phyloP scores from a whole-genome alignment of 495 filamentous ascomycete species.

The Ascodesmis nigricans region DNA sequence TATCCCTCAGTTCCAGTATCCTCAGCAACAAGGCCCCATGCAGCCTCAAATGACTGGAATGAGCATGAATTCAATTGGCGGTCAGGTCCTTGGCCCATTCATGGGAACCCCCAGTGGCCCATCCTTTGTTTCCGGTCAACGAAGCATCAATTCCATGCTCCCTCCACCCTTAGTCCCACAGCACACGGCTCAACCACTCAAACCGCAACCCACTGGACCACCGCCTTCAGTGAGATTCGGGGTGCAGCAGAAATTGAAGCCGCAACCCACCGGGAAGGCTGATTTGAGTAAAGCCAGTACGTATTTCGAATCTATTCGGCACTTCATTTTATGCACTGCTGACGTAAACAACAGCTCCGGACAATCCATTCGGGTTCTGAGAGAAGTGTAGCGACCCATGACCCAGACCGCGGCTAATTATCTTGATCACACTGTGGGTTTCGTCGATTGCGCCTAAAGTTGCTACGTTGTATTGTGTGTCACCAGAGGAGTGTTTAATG shows the following conservation, averaged over 20 bases:
- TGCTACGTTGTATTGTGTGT: too few relatives aligned
- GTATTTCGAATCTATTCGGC: constrained; percentile 25
- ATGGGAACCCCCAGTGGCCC: too few relatives aligned
- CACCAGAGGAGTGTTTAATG: too few relatives aligned
- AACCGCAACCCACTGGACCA: constrained; percentile 85
- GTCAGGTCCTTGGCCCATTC: too few relatives aligned
- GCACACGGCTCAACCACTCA: constrained; percentile 29
- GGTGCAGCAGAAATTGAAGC: constrained; percentile 51
- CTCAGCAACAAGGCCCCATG: constrained; percentile 33
- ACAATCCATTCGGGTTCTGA: constrained; percentile 91
- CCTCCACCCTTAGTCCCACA: constrained; percentile 35
- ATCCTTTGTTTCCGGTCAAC: too few relatives aligned
- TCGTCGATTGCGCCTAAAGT: too few relatives aligned
- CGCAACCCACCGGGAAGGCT: constrained; percentile 81
- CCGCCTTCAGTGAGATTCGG: constrained; percentile 78
- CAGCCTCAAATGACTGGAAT: constrained; percentile 28
- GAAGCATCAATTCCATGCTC: constrained; percentile 35
- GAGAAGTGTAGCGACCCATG: too few relatives aligned
- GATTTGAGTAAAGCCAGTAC: constrained; percentile 89
- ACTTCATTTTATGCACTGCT: background rate
- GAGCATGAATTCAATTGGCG: too few relatives aligned
- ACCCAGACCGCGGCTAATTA: too few relatives aligned
- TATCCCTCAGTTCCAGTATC: constrained; percentile 25
- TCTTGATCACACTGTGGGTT: too few relatives aligned
- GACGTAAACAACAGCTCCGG: constrained; percentile 38